A percentile compares a stretch with the other conserved stretches of the same genome.
Evolutionary conservation across 441 rosid species (phyloP).

Genomic region (Viola pubescens): DNA sequence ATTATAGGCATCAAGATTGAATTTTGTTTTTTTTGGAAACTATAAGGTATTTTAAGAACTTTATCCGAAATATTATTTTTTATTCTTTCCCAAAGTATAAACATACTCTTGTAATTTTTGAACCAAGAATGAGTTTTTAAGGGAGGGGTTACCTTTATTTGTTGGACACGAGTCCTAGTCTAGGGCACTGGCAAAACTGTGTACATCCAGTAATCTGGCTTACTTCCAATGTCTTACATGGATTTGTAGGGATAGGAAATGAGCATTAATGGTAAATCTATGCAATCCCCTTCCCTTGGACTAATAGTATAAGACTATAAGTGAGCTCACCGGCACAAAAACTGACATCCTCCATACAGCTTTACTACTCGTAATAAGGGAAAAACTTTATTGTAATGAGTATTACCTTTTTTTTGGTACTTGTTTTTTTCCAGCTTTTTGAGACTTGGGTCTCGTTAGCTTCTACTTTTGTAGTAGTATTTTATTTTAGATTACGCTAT

Average conservation of each 20-base stretch:
- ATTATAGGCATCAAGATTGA: too few relatives aligned
- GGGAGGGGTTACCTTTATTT: background rate
- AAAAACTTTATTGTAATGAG: constrained; percentile 24
- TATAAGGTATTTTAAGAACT: too few relatives aligned
- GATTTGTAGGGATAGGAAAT: too few relatives aligned
- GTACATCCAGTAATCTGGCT: too few relatives aligned
- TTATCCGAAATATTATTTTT: too few relatives aligned
- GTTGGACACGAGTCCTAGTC: background rate
- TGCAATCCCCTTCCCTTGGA: background rate
- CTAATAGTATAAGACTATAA: too few relatives aligned
- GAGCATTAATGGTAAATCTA: too few relatives aligned
- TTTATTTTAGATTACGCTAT: background rate
- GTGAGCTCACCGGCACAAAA: constrained; percentile 6
- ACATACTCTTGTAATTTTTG: too few relatives aligned
- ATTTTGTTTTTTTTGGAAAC: too few relatives aligned
- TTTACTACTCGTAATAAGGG: background rate
- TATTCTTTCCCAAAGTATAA: too few relatives aligned
- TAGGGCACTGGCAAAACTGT: background rate
- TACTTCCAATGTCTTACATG: too few relatives aligned
- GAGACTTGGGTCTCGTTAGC: constrained; percentile 30
- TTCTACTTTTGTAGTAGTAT: background rate
- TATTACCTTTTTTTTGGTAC: constrained; percentile 37
- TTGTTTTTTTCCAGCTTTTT: constrained; percentile 33
- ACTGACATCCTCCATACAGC: background rate
- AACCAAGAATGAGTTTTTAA: too few relatives aligned